These are phyloP conservation scores for Coemansia sp. DNA, from an alignment of 192 early-diverging fungal genomes.

Conservation along the genomic window DNA sequence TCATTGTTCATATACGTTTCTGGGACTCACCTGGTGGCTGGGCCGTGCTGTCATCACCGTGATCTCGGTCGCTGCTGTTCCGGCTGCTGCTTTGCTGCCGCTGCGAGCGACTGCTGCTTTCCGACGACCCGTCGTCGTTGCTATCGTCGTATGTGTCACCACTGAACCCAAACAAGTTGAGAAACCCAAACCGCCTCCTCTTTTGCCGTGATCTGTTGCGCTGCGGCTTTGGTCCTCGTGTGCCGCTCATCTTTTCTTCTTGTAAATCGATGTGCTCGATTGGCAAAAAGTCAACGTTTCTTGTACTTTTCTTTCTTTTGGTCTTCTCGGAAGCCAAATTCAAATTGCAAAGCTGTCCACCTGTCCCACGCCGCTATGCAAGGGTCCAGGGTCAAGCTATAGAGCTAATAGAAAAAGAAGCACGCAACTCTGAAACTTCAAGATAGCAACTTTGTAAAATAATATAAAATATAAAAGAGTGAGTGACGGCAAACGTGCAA, in stretches of 20 bases:
- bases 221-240: constrained; percentile 2
- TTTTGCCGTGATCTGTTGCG: constrained; percentile 25
- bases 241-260: constrained; percentile 14
- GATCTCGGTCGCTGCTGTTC: constrained; percentile 7
- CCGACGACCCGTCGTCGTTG: background rate
- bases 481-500: background rate
- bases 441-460: background rate
- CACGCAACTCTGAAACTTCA: background rate
- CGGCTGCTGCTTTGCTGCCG: constrained; percentile 9
- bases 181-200: constrained; percentile 40
- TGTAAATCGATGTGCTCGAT: background rate
- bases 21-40: constrained; percentile 9
- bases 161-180: constrained; percentile 46
- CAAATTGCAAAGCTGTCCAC: background rate
- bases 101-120: background rate
- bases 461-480: background rate
- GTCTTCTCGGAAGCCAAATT: constrained; percentile 4
- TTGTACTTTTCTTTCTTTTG: background rate
- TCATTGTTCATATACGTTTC: background rate
- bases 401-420: background rate
- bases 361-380: background rate
- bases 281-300: background rate
- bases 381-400: background rate
- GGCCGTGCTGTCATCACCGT: constrained; percentile 5
- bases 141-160: constrained; percentile 10